Percentiles rank a stretch among this genome's conserved stretches.
Conservation (phyloP, 805 yeast genomes). For the Lachancea sp. region DNA sequence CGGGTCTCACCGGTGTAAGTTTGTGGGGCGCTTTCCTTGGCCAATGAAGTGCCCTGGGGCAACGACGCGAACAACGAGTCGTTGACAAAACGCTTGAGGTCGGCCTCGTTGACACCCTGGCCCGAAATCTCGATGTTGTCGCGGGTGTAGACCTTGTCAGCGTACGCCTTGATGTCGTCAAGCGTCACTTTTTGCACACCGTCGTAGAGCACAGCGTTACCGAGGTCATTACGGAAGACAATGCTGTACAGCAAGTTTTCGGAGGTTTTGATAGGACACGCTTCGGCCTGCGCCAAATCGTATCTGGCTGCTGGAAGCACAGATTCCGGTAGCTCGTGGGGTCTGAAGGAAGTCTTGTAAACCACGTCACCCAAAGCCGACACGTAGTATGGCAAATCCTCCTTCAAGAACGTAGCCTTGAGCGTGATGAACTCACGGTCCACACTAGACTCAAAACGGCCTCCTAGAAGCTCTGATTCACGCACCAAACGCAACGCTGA, state of each 20-base stretch:
- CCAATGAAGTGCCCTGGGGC: conserved; percentile 52
- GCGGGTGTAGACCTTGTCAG: conserved; percentile 59
- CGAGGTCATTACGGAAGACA: conserved; percentile 83
- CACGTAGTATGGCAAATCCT: conserved; percentile 87
- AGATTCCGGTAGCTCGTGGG: conserved; percentile 76
- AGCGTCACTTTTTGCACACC: conserved; percentile 51
- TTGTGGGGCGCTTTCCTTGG: conserved; percentile 34
- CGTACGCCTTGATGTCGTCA: conserved; percentile 62
- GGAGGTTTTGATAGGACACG: conserved; percentile 53
- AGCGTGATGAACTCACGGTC: conserved; percentile 82
- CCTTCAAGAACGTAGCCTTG: conserved; percentile 75
- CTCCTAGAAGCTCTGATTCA: conserved; percentile 92
- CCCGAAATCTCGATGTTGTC: conserved; percentile 68
- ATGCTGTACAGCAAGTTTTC: conserved; percentile 71
- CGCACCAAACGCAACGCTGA: conserved; percentile 90
- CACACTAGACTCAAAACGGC: conserved; percentile 58
- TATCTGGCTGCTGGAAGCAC: conserved; percentile 71
- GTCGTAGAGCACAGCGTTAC: conserved; percentile 73
- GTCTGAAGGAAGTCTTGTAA: conserved; percentile 65
- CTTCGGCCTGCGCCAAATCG: conserved; percentile 50
- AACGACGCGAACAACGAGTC: conserved; percentile 57
- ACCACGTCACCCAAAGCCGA: conserved; percentile 73
- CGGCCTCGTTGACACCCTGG: conserved; percentile 65
- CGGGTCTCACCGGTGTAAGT: conserved; percentile 63
- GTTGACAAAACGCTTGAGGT: conserved; percentile 58